phyloP scores from a whole-genome alignment of 352 stramenopile species.

The Pythium folliculosum region DNA sequence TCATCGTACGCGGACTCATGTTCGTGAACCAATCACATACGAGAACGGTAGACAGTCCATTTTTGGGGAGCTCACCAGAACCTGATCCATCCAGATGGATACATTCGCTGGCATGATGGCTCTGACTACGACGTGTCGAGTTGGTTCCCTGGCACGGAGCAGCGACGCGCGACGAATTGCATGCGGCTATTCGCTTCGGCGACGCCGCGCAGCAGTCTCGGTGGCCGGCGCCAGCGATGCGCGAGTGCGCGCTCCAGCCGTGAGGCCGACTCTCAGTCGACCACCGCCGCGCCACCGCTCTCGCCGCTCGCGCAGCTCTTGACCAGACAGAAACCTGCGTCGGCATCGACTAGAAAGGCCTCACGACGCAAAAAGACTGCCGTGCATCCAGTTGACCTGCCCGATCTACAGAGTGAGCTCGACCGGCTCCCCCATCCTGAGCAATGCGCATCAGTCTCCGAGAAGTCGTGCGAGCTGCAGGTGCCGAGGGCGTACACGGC shows the following conservation, averaged over 20 bases:
- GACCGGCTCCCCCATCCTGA: background rate
- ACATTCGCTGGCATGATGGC: no score
- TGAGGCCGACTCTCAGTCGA: background rate
- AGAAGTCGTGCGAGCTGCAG: no score
- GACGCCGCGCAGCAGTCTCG: background rate
- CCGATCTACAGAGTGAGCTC: constrained; percentile 18
- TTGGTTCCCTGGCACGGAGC: no score
- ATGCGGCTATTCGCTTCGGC: constrained; percentile 12
- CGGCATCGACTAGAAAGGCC: background rate
- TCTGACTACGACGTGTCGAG: no score
- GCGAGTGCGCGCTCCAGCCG: background rate
- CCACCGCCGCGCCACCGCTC: background rate
- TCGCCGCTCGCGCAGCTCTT: constrained; percentile 5
- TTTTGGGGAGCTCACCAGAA: no score
- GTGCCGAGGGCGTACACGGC: constrained; percentile 4
- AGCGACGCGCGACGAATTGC: background rate
- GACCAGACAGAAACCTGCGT: constrained; percentile 7
- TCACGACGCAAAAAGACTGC: constrained; percentile 16
- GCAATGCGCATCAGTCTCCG: no score
- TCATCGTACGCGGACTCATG: no score
- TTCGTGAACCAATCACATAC: no score
- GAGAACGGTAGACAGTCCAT: no score
- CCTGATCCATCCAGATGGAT: no score
- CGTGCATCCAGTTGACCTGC: constrained; percentile 24
- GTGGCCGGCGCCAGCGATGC: constrained; percentile 4